Percentiles rank a stretch among this genome's conserved stretches.
phyloP scores from a whole-genome alignment of 371 early-diverging fungal species.

The Haplosporangium sp. region DNA sequence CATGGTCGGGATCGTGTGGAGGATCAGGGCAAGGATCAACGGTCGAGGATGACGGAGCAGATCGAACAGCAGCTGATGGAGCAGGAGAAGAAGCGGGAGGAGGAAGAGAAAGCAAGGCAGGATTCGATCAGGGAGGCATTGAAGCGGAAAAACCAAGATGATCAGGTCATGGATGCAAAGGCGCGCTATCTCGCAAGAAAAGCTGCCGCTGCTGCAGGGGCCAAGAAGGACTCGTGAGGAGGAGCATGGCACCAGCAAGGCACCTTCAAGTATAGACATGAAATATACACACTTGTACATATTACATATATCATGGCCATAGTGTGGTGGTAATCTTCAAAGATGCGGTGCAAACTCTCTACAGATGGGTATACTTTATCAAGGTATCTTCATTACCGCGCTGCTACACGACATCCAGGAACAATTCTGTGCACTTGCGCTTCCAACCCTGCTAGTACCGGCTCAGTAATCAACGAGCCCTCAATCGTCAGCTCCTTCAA shows the following conservation, averaged over 20 bases:
- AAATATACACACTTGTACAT: not conserved
- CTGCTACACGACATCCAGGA: constrained; percentile 12
- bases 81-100: constrained; percentile 60
- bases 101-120: constrained; percentile 62
- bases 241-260: not conserved
- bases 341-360: too few species aligned
- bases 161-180: constrained; percentile 77
- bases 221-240: constrained; percentile 4
- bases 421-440: not conserved
- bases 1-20: constrained; percentile 36
- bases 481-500: constrained; percentile 17
- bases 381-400: not conserved
- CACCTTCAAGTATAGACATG: not conserved
- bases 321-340: too few species aligned
- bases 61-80: constrained; percentile 61
- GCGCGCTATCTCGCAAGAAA: constrained; percentile 83
- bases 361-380: not conserved
- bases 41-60: constrained; percentile 63
- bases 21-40: constrained; percentile 58
- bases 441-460: constrained; percentile 2
- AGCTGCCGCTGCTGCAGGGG: constrained; percentile 28
- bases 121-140: constrained; percentile 66
- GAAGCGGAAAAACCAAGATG: constrained; percentile 75
- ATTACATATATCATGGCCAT: not conserved
- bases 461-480: constrained; percentile 18